Evolutionary conservation across 305 asterid genomes (phyloP), one percentile per base, ranked within the genome.

Genomic region (Rubia peregrina): DNA sequence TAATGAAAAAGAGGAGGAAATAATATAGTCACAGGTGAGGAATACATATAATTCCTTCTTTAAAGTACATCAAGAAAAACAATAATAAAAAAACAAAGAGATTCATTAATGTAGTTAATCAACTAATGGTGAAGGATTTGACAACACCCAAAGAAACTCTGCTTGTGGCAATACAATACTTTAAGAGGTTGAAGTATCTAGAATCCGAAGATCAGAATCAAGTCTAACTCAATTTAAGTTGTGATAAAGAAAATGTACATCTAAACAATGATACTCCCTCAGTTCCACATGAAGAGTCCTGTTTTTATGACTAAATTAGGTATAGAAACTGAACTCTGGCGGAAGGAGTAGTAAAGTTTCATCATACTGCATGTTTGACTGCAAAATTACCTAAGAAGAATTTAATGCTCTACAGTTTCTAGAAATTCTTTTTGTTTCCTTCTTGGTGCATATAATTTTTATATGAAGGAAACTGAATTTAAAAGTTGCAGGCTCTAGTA

Each of bases 11-110:
- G 69, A 59, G 53, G 51, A 65, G 9, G 33, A 51, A 1, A 53
- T 24, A 43, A 71, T 77, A 73, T 65, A 66, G 74, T 53, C 67
- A 67, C 68, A 75, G 46, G 9, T 40, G 55, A 71, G 30, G 60
- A 74, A 65, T 74, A 56, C 61, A 67, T 74, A 63, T 17, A 62
- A 4, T 11, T 6, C 14, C 63, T 65, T 42, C 71, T 72, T 7
- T 21, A 48, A 41, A 19, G 61, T 16, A 26, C 51, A 26, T 46
- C n/a, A 65, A 65, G 19, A 22, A 65, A 65, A 40, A n/a, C 12
- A 19, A 33, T 41, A 4, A 36, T 48, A 2, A 1, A 46, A 24
- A 48, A 66, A 10, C 21, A 22, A 44, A 66, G 70, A 43, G 40
- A 42, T 66, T 5, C 41, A 42, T 11, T 17, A 9, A 46, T 44